phyloP scores from a whole-genome alignment of 345 rosid genomes.

The Abelmoschus esculentus region DNA sequence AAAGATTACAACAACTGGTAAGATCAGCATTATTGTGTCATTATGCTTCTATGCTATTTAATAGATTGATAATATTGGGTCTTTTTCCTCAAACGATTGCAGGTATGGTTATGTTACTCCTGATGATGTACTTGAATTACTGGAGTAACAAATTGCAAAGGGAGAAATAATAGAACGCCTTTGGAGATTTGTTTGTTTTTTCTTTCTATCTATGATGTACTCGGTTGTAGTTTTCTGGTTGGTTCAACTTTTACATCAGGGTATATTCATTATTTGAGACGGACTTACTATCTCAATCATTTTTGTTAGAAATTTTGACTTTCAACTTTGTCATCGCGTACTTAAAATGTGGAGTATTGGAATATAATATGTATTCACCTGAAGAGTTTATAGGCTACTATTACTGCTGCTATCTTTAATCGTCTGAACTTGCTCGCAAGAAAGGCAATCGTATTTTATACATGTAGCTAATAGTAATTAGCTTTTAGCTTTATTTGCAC shows the following conservation, averaged over 20 bases:
- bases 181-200: constrained; percentile 71
- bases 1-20: too few relatives aligned
- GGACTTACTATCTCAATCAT: too few relatives aligned
- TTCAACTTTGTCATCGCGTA: not conserved
- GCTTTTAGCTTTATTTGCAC: not conserved
- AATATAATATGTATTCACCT: not conserved
- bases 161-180: constrained; percentile 63
- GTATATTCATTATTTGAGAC: too few relatives aligned
- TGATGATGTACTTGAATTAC: too few relatives aligned
- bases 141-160: constrained; percentile 78
- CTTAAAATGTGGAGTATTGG: not conserved
- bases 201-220: not conserved
- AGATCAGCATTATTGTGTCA: too few relatives aligned
- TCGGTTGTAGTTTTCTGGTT: too few relatives aligned
- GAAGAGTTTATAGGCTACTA: not conserved
- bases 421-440: not conserved
- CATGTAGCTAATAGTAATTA: not conserved
- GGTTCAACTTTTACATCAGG: too few relatives aligned
- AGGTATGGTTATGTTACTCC: too few relatives aligned
- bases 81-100: too few relatives aligned
- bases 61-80: too few relatives aligned
- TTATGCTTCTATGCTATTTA: too few relatives aligned
- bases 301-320: too few relatives aligned
- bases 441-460: not conserved
- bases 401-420: not conserved